A percentile compares a stretch with the other conserved stretches of the same genome.
These are phyloP conservation scores for Nemophila menziesii DNA, from an alignment of 257 asterid genomes.

Conservation along the genomic window DNA sequence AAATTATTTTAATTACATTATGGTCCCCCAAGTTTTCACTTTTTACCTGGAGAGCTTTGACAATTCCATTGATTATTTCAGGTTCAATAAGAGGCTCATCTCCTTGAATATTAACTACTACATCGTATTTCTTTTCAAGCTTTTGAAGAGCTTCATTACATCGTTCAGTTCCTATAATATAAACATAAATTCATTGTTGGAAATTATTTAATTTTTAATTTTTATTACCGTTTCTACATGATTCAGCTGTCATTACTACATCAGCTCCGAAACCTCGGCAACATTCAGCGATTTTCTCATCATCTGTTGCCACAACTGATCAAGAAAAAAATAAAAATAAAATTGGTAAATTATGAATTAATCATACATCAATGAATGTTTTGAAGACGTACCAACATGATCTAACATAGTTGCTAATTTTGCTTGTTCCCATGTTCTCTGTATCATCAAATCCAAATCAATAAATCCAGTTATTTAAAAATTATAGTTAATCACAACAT, in stretches of 20 bases:
- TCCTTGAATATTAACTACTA: constrained; percentile 87
- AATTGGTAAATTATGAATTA: too few species aligned
- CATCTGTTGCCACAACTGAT: constrained; percentile 87
- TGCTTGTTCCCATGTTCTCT: constrained; percentile 96
- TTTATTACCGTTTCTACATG: constrained; percentile 65
- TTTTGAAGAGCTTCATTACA: constrained; percentile 76
- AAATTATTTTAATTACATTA: constrained; percentile 2
- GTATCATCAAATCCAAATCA: constrained; percentile 8
- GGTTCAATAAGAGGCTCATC: constrained; percentile 97
- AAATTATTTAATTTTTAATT: too few species aligned
- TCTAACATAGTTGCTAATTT: constrained; percentile 66
- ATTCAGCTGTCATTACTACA: constrained; percentile 79
- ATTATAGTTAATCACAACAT: neutral
- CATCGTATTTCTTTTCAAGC: constrained; percentile 55
- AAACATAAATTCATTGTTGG: constrained; percentile 7
- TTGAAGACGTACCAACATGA: constrained; percentile 45
- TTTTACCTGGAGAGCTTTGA: constrained; percentile 68
- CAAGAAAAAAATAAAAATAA: neutral
- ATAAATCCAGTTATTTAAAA: neutral
- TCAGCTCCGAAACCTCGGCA: constrained; percentile 88
- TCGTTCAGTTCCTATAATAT: constrained; percentile 59
- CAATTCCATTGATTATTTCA: constrained; percentile 76
- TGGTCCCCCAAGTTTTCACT: too few species aligned
- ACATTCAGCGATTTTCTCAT: constrained; percentile 80
- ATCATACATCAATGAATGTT: too few species aligned